Base-by-base conservation (phyloP, 306 rosid species). In the Clitoria ternatea region DNA sequence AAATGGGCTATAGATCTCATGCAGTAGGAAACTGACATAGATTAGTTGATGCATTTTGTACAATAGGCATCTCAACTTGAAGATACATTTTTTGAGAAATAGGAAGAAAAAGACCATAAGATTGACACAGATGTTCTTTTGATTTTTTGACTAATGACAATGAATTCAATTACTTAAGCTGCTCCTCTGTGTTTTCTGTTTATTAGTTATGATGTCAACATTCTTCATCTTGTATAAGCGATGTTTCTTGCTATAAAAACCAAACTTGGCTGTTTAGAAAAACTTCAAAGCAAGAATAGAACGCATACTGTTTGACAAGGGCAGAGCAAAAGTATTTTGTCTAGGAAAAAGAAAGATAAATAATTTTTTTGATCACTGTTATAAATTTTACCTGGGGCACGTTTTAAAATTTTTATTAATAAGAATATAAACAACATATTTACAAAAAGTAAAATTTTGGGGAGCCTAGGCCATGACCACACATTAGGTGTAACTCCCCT, bases 31-130 rank as follows among this genome's bases (percentile, higher is more conserved):
- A 32, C 59, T 42, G 42, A 66, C 64, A 11, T 60, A 71, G 23
- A 66, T 17, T 44, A 62, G 20, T 57, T 23, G 15, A 36, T 23
- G 19, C 23, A 61, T 61, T 73, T 62, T 73, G 70, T 61, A 24
- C 53, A 35, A 39, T 35, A 32, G 48, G 52, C 39, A n/a, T 57
- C 13, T n/a, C 13, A 12, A 27, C 5, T 50, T 62, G 72, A 37
- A 63, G 36, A 44, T 4, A n/a, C 18, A 2, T 18, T 32, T 50
- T 32, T 61, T 3, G 17, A 30, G 57, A 57, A 24, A 36, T 12
- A 20, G 7, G 24, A 6, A 24, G 15, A 17, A 35, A 29, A 50
- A 32, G 8, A 73, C 14, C 1, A 61, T 36, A 8, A 7, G 14
- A 50, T 29, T 66, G 67, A 66, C 7, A 45, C n/a, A n/a, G n/a